Conservation (phyloP, 345 rosid genomes). For the Anacardium occidentale region DNA sequence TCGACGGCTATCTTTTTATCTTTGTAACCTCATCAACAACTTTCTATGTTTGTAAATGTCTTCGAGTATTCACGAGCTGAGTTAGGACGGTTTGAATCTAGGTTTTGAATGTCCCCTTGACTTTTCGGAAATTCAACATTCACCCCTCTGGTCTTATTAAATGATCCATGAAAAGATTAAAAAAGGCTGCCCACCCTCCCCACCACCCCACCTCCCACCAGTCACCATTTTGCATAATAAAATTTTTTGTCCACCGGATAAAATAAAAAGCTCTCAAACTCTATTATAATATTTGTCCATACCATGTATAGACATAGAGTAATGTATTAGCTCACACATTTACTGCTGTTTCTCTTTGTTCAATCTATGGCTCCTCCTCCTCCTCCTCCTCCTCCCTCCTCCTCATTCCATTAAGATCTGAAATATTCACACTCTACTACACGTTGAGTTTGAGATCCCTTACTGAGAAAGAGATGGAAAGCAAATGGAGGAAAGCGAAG, state of each 20-base stretch:
- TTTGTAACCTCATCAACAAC: too few relatives aligned
- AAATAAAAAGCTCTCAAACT: too few relatives aligned
- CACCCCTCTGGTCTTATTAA: background rate
- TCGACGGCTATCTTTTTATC: too few relatives aligned
- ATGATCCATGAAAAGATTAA: background rate
- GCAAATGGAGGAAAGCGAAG: conserved; percentile 86
- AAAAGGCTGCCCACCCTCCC: conserved; percentile 32
- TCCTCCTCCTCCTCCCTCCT: too few relatives aligned
- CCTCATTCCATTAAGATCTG: background rate
- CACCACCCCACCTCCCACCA: background rate
- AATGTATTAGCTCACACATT: background rate
- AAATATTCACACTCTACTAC: background rate
- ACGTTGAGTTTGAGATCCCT: background rate
- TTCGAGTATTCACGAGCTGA: too few relatives aligned
- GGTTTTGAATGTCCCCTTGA: too few relatives aligned
- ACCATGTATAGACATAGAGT: too few relatives aligned
- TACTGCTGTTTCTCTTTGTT: background rate
- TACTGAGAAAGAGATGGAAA: conserved; percentile 41
- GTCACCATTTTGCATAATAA: too few relatives aligned
- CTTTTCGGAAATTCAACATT: background rate
- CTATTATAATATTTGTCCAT: too few relatives aligned
- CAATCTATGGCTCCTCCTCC: background rate
- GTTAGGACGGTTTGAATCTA: too few relatives aligned
- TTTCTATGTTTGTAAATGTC: too few relatives aligned
- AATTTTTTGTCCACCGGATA: too few relatives aligned